A percentile compares a stretch with the other conserved stretches of the same genome.
Conservation (phyloP, 371 early-diverging fungal genomes). For the Haplosporangium sp. region DNA sequence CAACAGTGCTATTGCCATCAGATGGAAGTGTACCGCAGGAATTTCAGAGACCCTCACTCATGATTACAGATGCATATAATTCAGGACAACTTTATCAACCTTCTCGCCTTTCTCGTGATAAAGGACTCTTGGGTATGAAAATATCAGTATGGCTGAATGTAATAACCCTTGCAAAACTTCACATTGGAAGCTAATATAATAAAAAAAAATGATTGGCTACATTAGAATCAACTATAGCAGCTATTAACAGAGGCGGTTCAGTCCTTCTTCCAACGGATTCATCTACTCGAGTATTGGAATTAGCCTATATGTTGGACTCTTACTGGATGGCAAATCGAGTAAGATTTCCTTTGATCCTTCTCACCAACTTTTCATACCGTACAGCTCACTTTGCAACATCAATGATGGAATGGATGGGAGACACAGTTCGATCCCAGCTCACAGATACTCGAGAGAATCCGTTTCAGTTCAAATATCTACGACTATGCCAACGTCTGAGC, state of each 20-base stretch:
- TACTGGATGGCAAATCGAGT: slow-evolving; percentile 81
- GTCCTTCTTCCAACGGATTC: slow-evolving; percentile 94
- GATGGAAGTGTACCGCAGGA: slow-evolving; percentile 79
- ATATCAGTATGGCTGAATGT: background rate
- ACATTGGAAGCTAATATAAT: too few species aligned
- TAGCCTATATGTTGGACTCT: slow-evolving; percentile 90
- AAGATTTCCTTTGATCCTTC: slow-evolving; percentile 79
- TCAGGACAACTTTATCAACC: slow-evolving; percentile 73
- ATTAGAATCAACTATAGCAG: slow-evolving; percentile 71
- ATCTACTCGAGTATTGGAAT: slow-evolving; percentile 92
- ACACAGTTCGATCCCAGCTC: slow-evolving; percentile 78
- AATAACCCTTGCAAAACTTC: too few species aligned
- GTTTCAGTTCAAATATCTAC: slow-evolving; percentile 88
- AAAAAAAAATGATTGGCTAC: too few species aligned
- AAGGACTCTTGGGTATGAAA: slow-evolving; percentile 72
- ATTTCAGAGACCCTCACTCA: slow-evolving; percentile 83
- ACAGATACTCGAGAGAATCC: slow-evolving; percentile 84
- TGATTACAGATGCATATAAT: slow-evolving; percentile 93
- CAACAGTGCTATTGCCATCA: slow-evolving; percentile 77
- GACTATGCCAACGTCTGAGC: slow-evolving; percentile 73
- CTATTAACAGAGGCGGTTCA: slow-evolving; percentile 76
- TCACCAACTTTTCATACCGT: slow-evolving; percentile 80
- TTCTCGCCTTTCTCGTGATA: slow-evolving; percentile 80
- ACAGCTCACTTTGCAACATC: slow-evolving; percentile 87
- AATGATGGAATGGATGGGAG: slow-evolving; percentile 97